Base-by-base conservation (phyloP, 805 yeast genomes). In the Vanderwaltozyma tropicalis region DNA sequence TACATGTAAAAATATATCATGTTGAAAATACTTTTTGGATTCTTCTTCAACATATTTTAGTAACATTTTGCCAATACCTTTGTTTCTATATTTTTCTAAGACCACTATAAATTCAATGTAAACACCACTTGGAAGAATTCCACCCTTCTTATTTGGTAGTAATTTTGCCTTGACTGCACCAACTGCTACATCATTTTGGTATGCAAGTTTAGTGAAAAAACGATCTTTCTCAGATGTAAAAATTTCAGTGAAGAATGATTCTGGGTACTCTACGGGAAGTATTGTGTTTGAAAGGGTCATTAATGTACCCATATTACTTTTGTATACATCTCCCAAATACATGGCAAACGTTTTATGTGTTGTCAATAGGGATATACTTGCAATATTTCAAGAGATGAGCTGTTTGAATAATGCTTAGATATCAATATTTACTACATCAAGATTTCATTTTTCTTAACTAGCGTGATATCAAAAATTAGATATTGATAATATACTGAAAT, bases 171-270 rank as follows among this genome's bases (percentile, higher is more conserved):
- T 76, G 34, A 86, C 62, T 4, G 77, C 80, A 13, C 92, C 95
- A 4, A 86, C 89, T 7, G 95, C 86, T 5, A 82, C 72, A 50
- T 81, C 95, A 34, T 80, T 72, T 57, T 69, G 80, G 59, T 67
- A 82, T 0, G 80, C 82, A 39, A 52, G 32, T 35, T 51, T 49
- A 24, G 49, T 42, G 34, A 50, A 56, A 32, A 41, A 50, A 5
- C 37, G 24, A 29, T 42, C 40, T 2, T 35, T 32, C 28, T 31
- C 42, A 10, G 44, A 38, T 18, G 48, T 34, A 21, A 48, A 47
- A 19, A 51, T 28, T 36, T 54, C 57, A 28, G 46, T 37, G 37
- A 50, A 57, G 40, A 48, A 55, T 22, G 42, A 31, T 4, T 44
- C 41, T 20, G 53, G 54, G 32, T 46, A 52, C 14, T 31, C 30